Evolutionary conservation across 768 basidiomycete genomes (phyloP), one percentile per base, ranked within the genome.

Genomic region (Exsudoporus frostii): DNA sequence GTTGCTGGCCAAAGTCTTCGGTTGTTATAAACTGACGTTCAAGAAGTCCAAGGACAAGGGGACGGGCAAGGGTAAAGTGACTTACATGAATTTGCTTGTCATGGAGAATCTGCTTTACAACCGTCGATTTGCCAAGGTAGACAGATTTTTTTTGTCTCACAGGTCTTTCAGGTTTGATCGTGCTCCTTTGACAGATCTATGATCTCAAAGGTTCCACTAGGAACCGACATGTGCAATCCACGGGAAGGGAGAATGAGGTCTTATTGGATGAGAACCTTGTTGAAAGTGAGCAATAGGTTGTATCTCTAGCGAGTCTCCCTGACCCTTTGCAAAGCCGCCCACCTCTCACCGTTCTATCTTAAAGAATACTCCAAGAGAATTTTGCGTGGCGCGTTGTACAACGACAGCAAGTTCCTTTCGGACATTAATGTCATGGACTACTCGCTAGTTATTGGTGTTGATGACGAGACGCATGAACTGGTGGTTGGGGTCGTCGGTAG

Each of bases 81-180:
- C 88, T 7, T 84, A 94, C 60, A 95, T 98, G 91, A 97, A 97
- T 63, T 76, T 99, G 20, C 74, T 98, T 34, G 91, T 99, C 45
- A 98, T 98, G 96, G 97, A 99, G 72, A 99, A 95, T 63, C 75
- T 96, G 10, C 97, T 98, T 66, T 95, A 97, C 68, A 91, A 95
- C 57, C 81, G 91, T 50, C 83, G 88, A 11, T 96, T 98, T 63
- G 85, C 88, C 4, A 92, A 88, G 79, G 92, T 91, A 62, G n/a
- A 56, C 34, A 17, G 17, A 53, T 7, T 5, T 11, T 14, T 33
- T n/a, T 10, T 32, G 6, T 44, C n/a, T 51, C 2, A 10, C 9
- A 4, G 8, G 41, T 29, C 36, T 50, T 39, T 29, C 39, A 20
- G 47, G 30, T 41, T 51, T 57, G 40, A 60, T n/a, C 33, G 3